phyloP scores from a whole-genome alignment of 108 stramenopile species.

The Epithemia pelagica region DNA sequence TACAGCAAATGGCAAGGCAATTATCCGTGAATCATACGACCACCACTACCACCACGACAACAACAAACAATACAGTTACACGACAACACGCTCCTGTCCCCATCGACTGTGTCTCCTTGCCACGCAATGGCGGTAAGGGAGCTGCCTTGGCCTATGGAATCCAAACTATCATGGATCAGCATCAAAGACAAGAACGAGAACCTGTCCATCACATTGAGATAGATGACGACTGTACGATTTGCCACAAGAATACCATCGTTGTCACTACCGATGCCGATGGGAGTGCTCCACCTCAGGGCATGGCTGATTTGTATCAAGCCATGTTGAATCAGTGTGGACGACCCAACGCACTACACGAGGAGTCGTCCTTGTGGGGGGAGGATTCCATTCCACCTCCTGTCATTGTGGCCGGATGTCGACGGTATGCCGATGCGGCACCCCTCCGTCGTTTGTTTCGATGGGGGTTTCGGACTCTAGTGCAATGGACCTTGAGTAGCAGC shows the following conservation, averaged over 20 bases:
- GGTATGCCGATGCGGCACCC: constrained; percentile 13
- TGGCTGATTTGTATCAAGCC: constrained; percentile 17
- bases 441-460: constrained; percentile 31
- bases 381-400: neutral
- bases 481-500: constrained; percentile 15
- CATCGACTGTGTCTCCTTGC: constrained; percentile 38
- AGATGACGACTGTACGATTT: neutral
- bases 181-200: too few relatives aligned
- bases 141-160: constrained; percentile 64
- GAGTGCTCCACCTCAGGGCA: constrained; percentile 54
- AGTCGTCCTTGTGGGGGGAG: constrained; percentile 4
- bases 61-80: constrained; percentile 22
- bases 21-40: neutral
- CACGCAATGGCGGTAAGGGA: constrained; percentile 65
- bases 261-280: constrained; percentile 80
- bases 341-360: neutral
- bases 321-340: neutral
- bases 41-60: neutral
- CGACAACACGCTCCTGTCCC: neutral
- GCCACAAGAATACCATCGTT: constrained; percentile 10
- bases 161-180: constrained; percentile 12
- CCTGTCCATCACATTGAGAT: too few relatives aligned
- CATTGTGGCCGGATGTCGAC: constrained; percentile 38
- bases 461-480: constrained; percentile 51
- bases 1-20: constrained; percentile 12